Percentiles rank a stretch among this genome's conserved stretches.
Evolutionary conservation across 768 basidiomycete genomes (phyloP).

Genomic region (Pilatotrama ljubarskyi): DNA sequence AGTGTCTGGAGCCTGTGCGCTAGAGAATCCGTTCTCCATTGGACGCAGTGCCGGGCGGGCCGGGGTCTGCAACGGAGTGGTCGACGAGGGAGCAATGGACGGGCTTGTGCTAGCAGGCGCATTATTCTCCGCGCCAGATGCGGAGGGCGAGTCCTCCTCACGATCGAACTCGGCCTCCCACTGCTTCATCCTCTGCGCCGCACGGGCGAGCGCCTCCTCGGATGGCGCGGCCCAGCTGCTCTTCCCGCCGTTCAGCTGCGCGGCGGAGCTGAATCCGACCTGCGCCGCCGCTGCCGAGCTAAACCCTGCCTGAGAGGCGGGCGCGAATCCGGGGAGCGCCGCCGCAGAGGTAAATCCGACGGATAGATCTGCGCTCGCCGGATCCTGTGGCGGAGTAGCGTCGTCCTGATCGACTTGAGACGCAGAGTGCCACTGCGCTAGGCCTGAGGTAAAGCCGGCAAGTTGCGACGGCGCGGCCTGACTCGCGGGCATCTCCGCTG

Average conservation of each 20-base stretch:
- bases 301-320: slow-evolving; percentile 13
- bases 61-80: slow-evolving; percentile 3
- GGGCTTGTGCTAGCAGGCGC: background rate
- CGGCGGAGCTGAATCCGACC: slow-evolving; percentile 9
- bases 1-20: slow-evolving; percentile 16
- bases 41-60: slow-evolving; percentile 20
- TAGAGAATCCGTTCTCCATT: slow-evolving; percentile 22
- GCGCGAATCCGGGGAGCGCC: background rate
- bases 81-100: background rate
- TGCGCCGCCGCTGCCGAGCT: slow-evolving; percentile 9
- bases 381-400: background rate
- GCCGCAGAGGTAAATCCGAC: background rate
- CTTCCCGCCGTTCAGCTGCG: slow-evolving; percentile 11
- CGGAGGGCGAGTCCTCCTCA: background rate
- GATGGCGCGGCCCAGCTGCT: slow-evolving; percentile 26
- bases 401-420: background rate
- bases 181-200: slow-evolving; percentile 23
- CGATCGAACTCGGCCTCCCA: slow-evolving; percentile 27
- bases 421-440: background rate
- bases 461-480: background rate
- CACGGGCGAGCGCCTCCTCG: slow-evolving; percentile 26
- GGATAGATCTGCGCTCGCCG: background rate
- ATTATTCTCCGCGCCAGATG: slow-evolving; percentile 1
- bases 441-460: background rate
- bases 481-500: background rate